Evolutionary conservation across 2,329 filamentous ascomycete genomes (phyloP).

Genomic region (Aspergillus costaricaensis): DNA sequence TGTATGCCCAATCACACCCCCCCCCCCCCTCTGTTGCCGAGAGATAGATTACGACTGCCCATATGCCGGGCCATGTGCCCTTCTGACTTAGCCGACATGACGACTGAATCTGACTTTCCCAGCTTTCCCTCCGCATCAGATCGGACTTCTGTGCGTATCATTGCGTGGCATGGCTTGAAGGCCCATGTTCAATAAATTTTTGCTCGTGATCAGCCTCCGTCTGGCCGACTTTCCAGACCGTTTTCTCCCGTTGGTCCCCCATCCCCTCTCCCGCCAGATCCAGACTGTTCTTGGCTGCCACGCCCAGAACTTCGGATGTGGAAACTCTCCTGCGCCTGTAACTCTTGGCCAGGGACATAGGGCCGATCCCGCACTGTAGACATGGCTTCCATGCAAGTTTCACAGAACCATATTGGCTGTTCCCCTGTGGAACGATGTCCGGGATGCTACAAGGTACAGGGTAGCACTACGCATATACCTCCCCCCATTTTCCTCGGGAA

Average conservation of each 20-base stretch:
- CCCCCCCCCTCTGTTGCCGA: not conserved
- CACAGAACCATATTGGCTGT: not conserved
- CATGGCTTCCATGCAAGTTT: constrained; percentile 5
- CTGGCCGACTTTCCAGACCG: not conserved
- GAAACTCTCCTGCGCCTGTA: constrained; percentile 6
- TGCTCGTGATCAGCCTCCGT: too few species aligned
- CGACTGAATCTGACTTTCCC: not conserved
- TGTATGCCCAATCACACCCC: not conserved
- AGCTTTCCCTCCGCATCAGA: not conserved
- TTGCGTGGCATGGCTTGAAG: not conserved
- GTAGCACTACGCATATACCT: not conserved
- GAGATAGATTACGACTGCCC: not conserved
- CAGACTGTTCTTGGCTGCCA: constrained; percentile 3
- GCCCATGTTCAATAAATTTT: not conserved
- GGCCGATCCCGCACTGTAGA: not conserved
- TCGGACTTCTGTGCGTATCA: not conserved
- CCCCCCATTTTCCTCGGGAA: not conserved
- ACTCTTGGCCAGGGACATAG: constrained; percentile 4
- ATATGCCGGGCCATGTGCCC: too few species aligned
- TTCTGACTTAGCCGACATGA: not conserved
- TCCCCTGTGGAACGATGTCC: not conserved
- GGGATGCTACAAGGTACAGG: not conserved
- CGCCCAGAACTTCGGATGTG: constrained; percentile 6
- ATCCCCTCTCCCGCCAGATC: constrained; percentile 2
- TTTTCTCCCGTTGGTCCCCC: constrained; percentile 1